Evolutionary conservation across 306 rosid genomes (phyloP).

Genomic region (Inga oerstediana): DNA sequence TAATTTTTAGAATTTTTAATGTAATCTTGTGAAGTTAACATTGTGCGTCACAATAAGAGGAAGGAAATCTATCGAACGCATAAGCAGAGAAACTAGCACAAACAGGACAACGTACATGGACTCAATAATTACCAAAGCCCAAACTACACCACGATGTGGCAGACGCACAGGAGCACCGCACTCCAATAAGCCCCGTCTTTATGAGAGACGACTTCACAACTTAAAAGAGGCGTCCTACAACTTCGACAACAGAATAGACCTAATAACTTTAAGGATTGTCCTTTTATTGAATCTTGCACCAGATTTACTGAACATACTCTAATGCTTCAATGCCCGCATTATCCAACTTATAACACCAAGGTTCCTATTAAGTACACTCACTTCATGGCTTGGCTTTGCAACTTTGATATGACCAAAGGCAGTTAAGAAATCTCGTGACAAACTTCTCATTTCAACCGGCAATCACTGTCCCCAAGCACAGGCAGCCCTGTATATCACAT

Average conservation of each 20-base stretch:
- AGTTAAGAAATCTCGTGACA: constrained; percentile 24
- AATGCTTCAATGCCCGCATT: constrained; percentile 41
- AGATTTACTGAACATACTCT: constrained; percentile 48
- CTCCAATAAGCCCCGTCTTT: constrained; percentile 39
- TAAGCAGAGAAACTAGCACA: background rate
- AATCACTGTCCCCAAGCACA: constrained; percentile 95
- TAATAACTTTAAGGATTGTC: constrained; percentile 46
- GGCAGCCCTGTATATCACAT: constrained; percentile 68
- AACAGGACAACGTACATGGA: background rate
- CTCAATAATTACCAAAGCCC: constrained; percentile 25
- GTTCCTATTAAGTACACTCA: constrained; percentile 38
- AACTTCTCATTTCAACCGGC: constrained; percentile 30
- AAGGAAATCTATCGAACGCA: background rate
- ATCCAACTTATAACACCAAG: constrained; percentile 42
- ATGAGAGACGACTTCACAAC: constrained; percentile 34
- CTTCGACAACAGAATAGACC: constrained; percentile 38
- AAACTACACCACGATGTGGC: constrained; percentile 37
- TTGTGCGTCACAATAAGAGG: background rate
- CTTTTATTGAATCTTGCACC: constrained; percentile 48
- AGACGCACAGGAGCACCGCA: constrained; percentile 34
- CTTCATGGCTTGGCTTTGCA: constrained; percentile 39
- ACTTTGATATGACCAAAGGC: constrained; percentile 27
- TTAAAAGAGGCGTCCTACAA: constrained; percentile 37
- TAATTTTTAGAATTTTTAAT: background rate
- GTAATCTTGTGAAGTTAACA: background rate